These are phyloP conservation scores for Bipolaris bicolor DNA, from an alignment of 2,329 filamentous ascomycete genomes.

Conservation along the genomic window DNA sequence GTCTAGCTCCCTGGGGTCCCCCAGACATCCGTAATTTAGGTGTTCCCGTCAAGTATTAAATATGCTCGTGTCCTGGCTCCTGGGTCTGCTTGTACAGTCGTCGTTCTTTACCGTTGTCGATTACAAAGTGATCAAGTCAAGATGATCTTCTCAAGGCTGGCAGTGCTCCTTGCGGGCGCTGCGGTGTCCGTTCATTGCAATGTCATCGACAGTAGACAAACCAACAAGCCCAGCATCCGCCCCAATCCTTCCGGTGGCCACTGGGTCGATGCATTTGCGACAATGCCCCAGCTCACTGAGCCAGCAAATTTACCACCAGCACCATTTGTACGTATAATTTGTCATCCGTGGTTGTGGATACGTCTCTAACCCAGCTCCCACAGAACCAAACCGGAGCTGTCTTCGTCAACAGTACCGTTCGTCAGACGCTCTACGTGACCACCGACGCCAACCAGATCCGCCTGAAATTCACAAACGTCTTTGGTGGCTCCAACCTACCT, in stretches of 20 bases:
- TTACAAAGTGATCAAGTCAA: constrained; percentile 3
- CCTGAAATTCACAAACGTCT: constrained; percentile 69
- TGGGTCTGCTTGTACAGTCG: not conserved
- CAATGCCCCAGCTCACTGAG: constrained; percentile 71
- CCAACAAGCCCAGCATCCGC: constrained; percentile 9
- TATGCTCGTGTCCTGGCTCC: constrained; percentile 8
- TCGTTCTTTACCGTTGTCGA: not conserved
- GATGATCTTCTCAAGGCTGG: constrained; percentile 26
- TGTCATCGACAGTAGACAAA: not conserved
- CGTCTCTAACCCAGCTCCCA: not conserved
- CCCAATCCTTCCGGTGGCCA: constrained; percentile 49
- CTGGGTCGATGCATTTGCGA: constrained; percentile 69
- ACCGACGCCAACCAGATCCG: constrained; percentile 64
- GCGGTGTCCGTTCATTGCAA: constrained; percentile 19
- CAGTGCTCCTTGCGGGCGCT: constrained; percentile 19
- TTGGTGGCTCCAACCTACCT: constrained; percentile 65
- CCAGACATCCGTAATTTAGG: constrained; percentile 29
- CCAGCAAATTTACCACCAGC: constrained; percentile 65
- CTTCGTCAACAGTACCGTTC: constrained; percentile 67
- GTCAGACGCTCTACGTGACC: constrained; percentile 68
- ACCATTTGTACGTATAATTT: constrained; percentile 54
- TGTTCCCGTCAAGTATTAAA: constrained; percentile 20
- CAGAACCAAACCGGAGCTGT: constrained; percentile 61
- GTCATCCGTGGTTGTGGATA: not conserved
- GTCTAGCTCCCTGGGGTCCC: constrained; percentile 23